Percentiles rank a stretch among this genome's conserved stretches.
phyloP scores from a whole-genome alignment of 805 yeast species.

The Helenozyma rhizophorensis region DNA sequence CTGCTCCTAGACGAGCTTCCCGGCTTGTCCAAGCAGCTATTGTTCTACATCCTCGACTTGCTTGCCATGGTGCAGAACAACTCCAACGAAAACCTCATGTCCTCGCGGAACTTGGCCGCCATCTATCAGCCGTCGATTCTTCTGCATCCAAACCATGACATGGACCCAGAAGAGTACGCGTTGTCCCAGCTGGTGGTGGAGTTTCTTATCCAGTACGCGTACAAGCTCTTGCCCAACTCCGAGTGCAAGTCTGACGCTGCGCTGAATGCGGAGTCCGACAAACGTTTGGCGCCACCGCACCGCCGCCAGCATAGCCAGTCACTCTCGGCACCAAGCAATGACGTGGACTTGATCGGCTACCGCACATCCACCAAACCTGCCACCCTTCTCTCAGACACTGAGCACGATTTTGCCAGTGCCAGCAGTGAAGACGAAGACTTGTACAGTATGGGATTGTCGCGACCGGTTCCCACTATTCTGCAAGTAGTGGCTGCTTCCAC shows the following conservation, averaged over 20 bases:
- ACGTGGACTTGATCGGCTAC: constrained; percentile 37
- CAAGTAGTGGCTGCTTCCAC: too few species aligned
- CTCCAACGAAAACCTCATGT: constrained; percentile 79
- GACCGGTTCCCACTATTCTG: neutral
- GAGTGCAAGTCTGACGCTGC: constrained; percentile 4
- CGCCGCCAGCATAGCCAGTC: constrained; percentile 33
- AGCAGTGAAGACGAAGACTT: constrained; percentile 14
- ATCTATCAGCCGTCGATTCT: constrained; percentile 95
- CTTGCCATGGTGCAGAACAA: constrained; percentile 80
- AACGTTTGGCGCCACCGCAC: neutral
- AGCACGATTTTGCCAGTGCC: constrained; percentile 13
- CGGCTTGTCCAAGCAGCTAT: constrained; percentile 69
- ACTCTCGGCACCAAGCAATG: constrained; percentile 25
- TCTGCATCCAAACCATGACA: constrained; percentile 88
- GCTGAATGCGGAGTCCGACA: neutral
- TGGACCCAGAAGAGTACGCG: constrained; percentile 89
- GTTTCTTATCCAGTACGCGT: constrained; percentile 82
- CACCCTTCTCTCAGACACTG: constrained; percentile 13
- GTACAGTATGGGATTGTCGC: neutral
- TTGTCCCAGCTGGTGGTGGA: constrained; percentile 82
- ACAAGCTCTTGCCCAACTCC: constrained; percentile 63
- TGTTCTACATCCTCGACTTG: constrained; percentile 82
- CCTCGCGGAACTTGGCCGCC: constrained; percentile 89
- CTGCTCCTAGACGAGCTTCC: constrained; percentile 66
- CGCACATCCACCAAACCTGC: constrained; percentile 14